A percentile compares a stretch with the other conserved stretches of the same genome.
Conservation (phyloP, 331 rosid genomes). For the Pyrus hybrid region DNA sequence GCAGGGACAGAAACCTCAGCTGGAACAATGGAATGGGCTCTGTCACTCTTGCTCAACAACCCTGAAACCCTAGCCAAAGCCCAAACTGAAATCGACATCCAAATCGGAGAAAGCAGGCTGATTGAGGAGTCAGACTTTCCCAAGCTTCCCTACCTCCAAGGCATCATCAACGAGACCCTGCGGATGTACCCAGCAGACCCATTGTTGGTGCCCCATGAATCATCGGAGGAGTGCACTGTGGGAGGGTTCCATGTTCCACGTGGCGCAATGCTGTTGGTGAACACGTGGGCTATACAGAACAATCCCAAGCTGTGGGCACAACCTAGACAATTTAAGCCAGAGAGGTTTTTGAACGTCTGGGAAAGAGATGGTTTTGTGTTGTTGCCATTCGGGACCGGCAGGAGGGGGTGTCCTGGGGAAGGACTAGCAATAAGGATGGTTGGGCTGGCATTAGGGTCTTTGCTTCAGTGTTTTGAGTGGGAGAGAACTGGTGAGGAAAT, state of each 20-base stretch:
- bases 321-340: conserved; percentile 23
- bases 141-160: conserved; percentile 22
- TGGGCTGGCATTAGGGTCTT: conserved; percentile 20
- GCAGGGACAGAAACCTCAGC: conserved; percentile 28
- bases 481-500: conserved; percentile 9
- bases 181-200: conserved; percentile 24
- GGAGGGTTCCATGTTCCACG: conserved; percentile 22
- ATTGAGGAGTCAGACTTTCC: conserved; percentile 18
- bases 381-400: conserved; percentile 32
- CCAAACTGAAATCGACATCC: conserved; percentile 11
- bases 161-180: conserved; percentile 24
- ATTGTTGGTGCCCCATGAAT: conserved; percentile 24
- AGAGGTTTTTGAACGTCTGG: conserved; percentile 13
- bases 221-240: conserved; percentile 20
- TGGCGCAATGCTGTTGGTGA: conserved; percentile 31
- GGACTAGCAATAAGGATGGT: conserved; percentile 7
- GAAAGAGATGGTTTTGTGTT: conserved; percentile 7
- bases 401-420: conserved; percentile 36
- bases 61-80: conserved; percentile 21
- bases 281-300: conserved; percentile 35
- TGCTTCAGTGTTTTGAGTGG: conserved; percentile 33
- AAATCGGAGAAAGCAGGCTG: conserved; percentile 10
- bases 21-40: conserved; percentile 31
- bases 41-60: conserved; percentile 28
- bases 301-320: conserved; percentile 18